These are phyloP conservation scores for Kokia cookei DNA, from an alignment of 441 rosid species.

Conservation along the genomic window DNA sequence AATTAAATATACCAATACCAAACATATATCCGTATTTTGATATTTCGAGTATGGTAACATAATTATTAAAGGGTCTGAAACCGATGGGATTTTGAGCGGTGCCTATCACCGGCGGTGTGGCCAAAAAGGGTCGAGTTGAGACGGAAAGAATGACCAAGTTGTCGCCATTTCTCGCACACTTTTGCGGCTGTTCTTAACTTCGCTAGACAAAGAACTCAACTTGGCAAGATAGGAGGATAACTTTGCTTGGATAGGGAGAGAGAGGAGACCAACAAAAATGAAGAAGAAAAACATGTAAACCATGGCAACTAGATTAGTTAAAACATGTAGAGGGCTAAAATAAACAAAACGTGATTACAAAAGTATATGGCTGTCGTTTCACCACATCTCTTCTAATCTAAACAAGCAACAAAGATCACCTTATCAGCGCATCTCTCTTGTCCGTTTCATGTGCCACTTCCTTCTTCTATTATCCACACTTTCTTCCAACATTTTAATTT, in stretches of 20 bases:
- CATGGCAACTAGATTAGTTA: neutral
- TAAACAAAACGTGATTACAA: neutral
- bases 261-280: neutral
- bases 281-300: neutral
- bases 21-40: too few relatives aligned
- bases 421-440: neutral
- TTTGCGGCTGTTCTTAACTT: conserved; percentile 3
- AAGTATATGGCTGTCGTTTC: conserved; percentile 13
- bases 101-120: conserved; percentile 14
- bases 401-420: neutral
- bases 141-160: conserved; percentile 37
- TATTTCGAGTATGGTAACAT: too few relatives aligned
- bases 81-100: conserved; percentile 1
- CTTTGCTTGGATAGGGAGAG: neutral
- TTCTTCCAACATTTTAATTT: neutral
- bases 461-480: neutral
- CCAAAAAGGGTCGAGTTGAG: conserved; percentile 30
- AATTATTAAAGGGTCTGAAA: too few relatives aligned
- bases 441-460: neutral
- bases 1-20: too few relatives aligned
- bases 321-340: neutral
- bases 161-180: conserved; percentile 46
- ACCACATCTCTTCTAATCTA: neutral
- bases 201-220: neutral
- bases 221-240: neutral